A percentile compares a stretch with the other conserved stretches of the same genome.
phyloP scores from a whole-genome alignment of 2,329 filamentous ascomycete genomes.

The Dryadomyces quercus-mongolicae region DNA sequence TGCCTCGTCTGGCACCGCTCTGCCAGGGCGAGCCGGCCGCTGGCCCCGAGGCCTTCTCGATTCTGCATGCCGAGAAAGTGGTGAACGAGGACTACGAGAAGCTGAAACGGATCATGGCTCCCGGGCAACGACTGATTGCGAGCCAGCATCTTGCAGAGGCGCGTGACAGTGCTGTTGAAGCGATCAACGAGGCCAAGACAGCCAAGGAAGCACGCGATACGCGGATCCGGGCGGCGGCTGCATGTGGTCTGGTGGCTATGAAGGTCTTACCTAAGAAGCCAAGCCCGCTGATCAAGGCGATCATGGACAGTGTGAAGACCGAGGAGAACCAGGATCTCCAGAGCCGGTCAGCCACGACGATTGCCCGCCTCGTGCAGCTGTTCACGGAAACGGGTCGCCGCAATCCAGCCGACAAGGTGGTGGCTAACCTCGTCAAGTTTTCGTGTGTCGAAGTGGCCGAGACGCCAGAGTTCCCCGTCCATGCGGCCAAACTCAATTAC shows the following conservation, averaged over 20 bases:
- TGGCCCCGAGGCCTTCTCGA: slow-evolving; percentile 83
- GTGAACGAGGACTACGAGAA: slow-evolving; percentile 75
- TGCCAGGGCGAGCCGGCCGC: slow-evolving; percentile 90
- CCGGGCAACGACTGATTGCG: slow-evolving; percentile 76
- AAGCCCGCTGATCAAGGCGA: slow-evolving; percentile 80
- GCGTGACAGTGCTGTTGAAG: slow-evolving; percentile 52
- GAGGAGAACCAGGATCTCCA: slow-evolving; percentile 89
- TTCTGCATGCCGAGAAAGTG: slow-evolving; percentile 78
- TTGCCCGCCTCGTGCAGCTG: slow-evolving; percentile 73
- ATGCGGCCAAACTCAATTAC: slow-evolving; percentile 63
- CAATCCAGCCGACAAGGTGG: slow-evolving; percentile 88
- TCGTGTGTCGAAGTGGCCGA: slow-evolving; percentile 96
- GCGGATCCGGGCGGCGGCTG: slow-evolving; percentile 74
- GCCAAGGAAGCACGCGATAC: slow-evolving; percentile 75
- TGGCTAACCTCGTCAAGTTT: slow-evolving; percentile 91
- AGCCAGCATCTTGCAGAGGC: slow-evolving; percentile 69
- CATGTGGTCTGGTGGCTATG: slow-evolving; percentile 81
- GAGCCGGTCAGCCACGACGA: slow-evolving; percentile 70
- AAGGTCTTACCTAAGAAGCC: slow-evolving; percentile 85
- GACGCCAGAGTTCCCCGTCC: slow-evolving; percentile 85
- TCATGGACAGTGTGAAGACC: slow-evolving; percentile 96
- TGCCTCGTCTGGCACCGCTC: slow-evolving; percentile 76
- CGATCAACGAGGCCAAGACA: slow-evolving; percentile 67
- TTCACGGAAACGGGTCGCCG: slow-evolving; percentile 71
- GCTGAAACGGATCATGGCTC: slow-evolving; percentile 77